phyloP scores from a whole-genome alignment of 257 asterid genomes.

The Coffea eugenioides region DNA sequence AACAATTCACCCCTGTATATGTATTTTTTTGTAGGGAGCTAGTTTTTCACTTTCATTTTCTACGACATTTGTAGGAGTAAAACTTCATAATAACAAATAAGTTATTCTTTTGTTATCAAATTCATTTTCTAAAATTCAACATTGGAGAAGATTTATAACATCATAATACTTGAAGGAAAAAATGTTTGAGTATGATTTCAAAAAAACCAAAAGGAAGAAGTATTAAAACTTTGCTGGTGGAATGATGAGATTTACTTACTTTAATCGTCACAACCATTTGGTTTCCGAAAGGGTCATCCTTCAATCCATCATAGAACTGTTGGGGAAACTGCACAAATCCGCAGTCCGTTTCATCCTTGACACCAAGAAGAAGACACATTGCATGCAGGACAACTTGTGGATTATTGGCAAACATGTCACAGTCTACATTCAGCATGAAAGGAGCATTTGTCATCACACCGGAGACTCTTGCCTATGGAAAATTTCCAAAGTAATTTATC shows the following conservation, averaged over 20 bases:
- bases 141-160: background rate
- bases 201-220: no score
- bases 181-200: no score
- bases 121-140: no score
- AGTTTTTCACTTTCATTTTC: no score
- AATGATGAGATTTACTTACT: slow-evolving; percentile 11
- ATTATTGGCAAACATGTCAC: slow-evolving; percentile 40
- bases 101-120: no score
- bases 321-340: slow-evolving; percentile 44
- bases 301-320: slow-evolving; percentile 28
- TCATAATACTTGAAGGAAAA: background rate
- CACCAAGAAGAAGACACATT: slow-evolving; percentile 35
- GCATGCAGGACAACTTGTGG: slow-evolving; percentile 37
- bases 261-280: slow-evolving; percentile 15
- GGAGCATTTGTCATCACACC: slow-evolving; percentile 47
- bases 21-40: no score
- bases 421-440: slow-evolving; percentile 40
- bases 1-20: background rate
- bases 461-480: slow-evolving; percentile 34
- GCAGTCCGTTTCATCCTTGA: slow-evolving; percentile 22
- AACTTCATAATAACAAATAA: no score
- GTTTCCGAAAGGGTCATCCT: slow-evolving; percentile 42
- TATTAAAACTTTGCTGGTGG: background rate
- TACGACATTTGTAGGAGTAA: no score
- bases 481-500: background rate